Conservation (phyloP, 208 protist genomes). For the Trypanosoma theileri region DNA sequence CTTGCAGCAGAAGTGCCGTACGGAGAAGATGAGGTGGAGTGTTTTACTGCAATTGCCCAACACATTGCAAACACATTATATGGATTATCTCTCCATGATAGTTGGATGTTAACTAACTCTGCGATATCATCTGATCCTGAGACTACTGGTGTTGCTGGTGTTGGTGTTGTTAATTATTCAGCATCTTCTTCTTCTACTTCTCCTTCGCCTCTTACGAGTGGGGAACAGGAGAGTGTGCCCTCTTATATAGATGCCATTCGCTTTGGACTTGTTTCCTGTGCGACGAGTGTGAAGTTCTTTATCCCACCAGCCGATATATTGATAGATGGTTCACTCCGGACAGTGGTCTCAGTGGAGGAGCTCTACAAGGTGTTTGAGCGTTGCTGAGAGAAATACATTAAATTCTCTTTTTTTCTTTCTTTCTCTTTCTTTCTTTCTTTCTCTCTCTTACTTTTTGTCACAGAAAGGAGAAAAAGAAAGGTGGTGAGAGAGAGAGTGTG, state of each 20-base stretch:
- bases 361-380: conserved; percentile 92
- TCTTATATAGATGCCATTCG: conserved; percentile 39
- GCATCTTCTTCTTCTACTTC: too few species aligned
- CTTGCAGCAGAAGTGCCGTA: conserved; percentile 74
- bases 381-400: conserved; percentile 45
- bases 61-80: conserved; percentile 77
- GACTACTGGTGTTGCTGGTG: background rate
- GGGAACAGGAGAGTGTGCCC: conserved; percentile 2
- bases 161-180: too few species aligned
- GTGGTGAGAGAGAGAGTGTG: background rate
- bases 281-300: conserved; percentile 66
- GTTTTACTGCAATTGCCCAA: conserved; percentile 66
- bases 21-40: conserved; percentile 58
- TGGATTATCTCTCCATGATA: conserved; percentile 32
- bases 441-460: too few species aligned
- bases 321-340: conserved; percentile 58
- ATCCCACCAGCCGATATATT: conserved; percentile 49
- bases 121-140: background rate
- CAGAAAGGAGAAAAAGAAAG: background rate
- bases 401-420: background rate
- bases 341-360: conserved; percentile 81
- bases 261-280: conserved; percentile 68
- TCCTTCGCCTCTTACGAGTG: too few species aligned
- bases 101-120: conserved; percentile 8
- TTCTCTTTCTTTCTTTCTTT: too few species aligned